Evolutionary conservation across 805 yeast genomes (phyloP), one percentile per base, ranked within the genome.

Genomic region (baker's yeast (Saccharomyces cerevisiae)): DNA sequence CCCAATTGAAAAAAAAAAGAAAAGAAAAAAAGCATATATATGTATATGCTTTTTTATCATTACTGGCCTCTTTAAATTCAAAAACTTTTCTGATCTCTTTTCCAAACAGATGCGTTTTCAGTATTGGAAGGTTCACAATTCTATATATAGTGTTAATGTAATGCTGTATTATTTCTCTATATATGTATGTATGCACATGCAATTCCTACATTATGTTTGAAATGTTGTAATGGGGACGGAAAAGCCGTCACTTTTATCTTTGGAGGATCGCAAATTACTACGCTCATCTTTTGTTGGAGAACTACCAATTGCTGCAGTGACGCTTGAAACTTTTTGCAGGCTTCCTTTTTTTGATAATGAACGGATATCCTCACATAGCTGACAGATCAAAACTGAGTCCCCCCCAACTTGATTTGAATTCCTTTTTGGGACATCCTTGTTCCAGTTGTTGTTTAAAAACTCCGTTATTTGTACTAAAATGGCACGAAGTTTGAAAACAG

Each of bases 361-460:
- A 36, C 43, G 43, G 2, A 70, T 65, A 51, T 70, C 73, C 22
- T 62, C 57, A 36, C 72, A 67, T 21, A 70, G 53, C 41, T 70
- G 72, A 22, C 60, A 63, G n/a, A 69, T 65, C 28, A 70, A 53
- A 13, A 70, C 63, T 1, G 73, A 70, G 52, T 68, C 70, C 22
- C 61, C 59, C 2, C 73, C 73, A 13, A 69, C 72, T 56, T 66
- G 64, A 47, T 54, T 47, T n/a, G 53, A 43, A 50, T 51, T 48
- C 51, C 30, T 29, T 49, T 22, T 21, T 29, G 41, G 28, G 32
- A 46, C 46, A 28, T 56, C 46, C 47, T 53, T 49, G 13, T 54
- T 56, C 71, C 70, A 67, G 50, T 69, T 69, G 30, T 49, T 51
- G 9, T 51, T 54, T 31, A 63, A 57, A 50, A 61, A 67, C 17